Percentiles rank a stretch among this genome's conserved stretches.
These are phyloP conservation scores for Sporothrix pseudoabietina DNA, from an alignment of 2,329 filamentous ascomycete species.

Conservation along the genomic window DNA sequence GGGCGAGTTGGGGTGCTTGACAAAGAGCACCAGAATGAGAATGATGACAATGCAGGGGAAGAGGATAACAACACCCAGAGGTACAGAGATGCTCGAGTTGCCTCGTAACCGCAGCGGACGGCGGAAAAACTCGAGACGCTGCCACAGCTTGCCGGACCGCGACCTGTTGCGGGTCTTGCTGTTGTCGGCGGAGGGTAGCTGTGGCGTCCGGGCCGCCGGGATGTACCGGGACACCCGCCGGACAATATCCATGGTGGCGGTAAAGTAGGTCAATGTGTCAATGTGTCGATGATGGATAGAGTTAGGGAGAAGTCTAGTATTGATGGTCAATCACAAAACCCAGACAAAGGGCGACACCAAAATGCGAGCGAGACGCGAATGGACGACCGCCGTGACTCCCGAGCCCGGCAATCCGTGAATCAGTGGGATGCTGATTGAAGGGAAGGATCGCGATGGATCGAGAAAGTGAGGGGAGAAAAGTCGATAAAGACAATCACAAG, in stretches of 20 bases:
- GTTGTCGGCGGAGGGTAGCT: slow-evolving; percentile 56
- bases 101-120: slow-evolving; percentile 85
- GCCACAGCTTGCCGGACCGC: slow-evolving; percentile 46
- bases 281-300: not conserved
- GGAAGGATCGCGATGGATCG: not conserved
- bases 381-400: not conserved
- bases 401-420: not conserved
- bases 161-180: slow-evolving; percentile 50
- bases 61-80: slow-evolving; percentile 85
- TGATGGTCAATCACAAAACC: not conserved
- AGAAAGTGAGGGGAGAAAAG: not conserved
- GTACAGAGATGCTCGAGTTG: slow-evolving; percentile 90
- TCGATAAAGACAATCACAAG: not conserved
- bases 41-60: slow-evolving; percentile 91
- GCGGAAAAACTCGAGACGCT: slow-evolving; percentile 75
- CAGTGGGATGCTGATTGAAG: not conserved
- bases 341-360: slow-evolving; percentile 5
- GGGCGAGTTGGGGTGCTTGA: slow-evolving; percentile 81
- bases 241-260: slow-evolving; percentile 58
- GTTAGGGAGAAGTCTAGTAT: too few species aligned
- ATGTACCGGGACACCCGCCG: slow-evolving; percentile 57
- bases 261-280: not conserved
- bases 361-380: not conserved
- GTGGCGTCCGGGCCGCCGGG: slow-evolving; percentile 46
- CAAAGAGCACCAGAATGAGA: slow-evolving; percentile 85